These are phyloP conservation scores for Malassezia restricta DNA, from an alignment of 1,284 basidiomycete genomes.

Conservation along the genomic window DNA sequence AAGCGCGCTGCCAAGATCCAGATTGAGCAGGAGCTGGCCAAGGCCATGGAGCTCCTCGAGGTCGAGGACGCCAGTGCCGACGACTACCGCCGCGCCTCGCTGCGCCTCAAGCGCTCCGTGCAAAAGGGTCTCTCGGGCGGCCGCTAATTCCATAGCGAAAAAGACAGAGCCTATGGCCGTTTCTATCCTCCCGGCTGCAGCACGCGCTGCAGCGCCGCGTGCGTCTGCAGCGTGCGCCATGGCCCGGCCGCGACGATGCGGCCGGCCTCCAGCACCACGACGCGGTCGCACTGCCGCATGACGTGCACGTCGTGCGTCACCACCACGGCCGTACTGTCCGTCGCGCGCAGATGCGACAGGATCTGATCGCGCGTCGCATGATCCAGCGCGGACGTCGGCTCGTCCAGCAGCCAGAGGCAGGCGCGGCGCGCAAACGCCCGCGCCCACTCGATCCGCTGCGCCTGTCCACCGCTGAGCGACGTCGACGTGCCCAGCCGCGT, in stretches of 20 bases:
- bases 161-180: not conserved
- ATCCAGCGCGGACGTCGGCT: conserved; percentile 84
- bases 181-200: not conserved
- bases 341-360: conserved; percentile 22
- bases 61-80: conserved; percentile 41
- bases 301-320: conserved; percentile 83
- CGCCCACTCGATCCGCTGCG: conserved; percentile 81
- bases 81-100: conserved; percentile 42
- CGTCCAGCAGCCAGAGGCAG: conserved; percentile 75
- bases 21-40: conserved; percentile 46
- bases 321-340: conserved; percentile 62
- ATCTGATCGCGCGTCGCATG: conserved; percentile 16
- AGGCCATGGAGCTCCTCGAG: conserved; percentile 46
- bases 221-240: conserved; percentile 46
- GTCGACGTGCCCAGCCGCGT: conserved; percentile 74
- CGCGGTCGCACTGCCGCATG: conserved; percentile 82
- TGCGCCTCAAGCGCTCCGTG: conserved; percentile 43
- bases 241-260: conserved; percentile 62
- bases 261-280: conserved; percentile 70
- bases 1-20: conserved; percentile 44
- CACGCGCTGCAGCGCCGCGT: not conserved
- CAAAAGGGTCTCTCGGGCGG: conserved; percentile 43
- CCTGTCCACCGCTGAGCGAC: conserved; percentile 84
- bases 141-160: conserved; percentile 19
- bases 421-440: conserved; percentile 65